Evolutionary conservation across 2,329 filamentous ascomycete species (phyloP).

Genomic region (Sordariomycetes sp.): DNA sequence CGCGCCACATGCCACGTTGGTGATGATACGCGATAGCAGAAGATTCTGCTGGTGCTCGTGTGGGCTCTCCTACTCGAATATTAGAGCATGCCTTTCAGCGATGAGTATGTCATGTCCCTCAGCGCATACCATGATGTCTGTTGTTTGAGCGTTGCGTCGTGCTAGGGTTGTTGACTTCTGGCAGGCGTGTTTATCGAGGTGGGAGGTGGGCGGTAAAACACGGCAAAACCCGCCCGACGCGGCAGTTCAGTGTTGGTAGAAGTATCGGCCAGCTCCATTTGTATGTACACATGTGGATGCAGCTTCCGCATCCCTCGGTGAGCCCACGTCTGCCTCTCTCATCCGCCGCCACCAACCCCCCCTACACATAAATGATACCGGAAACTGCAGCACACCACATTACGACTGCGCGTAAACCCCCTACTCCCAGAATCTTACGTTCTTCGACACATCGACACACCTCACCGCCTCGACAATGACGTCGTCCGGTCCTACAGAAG

Average conservation of each 20-base stretch:
- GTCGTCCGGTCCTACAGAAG: slow-evolving; percentile 58
- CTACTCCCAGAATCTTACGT: not conserved
- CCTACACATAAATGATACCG: not conserved
- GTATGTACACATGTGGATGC: no score
- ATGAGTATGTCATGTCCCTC: not conserved
- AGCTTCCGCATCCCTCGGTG: not conserved
- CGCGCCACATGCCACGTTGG: slow-evolving; percentile 69
- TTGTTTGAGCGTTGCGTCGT: not conserved
- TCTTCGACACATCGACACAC: not conserved
- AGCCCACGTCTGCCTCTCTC: not conserved
- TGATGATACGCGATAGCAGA: slow-evolving; percentile 88
- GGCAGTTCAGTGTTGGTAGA: not conserved
- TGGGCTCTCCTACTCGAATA: slow-evolving; percentile 62
- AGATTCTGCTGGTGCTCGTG: slow-evolving; percentile 97
- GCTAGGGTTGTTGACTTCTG: not conserved
- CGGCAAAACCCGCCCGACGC: slow-evolving; percentile 4
- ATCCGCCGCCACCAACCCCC: not conserved
- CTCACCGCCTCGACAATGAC: not conserved
- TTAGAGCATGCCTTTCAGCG: not conserved
- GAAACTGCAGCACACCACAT: not conserved
- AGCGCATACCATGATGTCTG: slow-evolving; percentile 3
- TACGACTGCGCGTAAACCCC: not conserved
- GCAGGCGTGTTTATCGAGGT: not conserved
- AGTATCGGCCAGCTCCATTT: not conserved
- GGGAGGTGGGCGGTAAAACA: slow-evolving; percentile 6